A percentile compares a stretch with the other conserved stretches of the same genome.
These are phyloP conservation scores for Zangia roseola DNA, from an alignment of 768 basidiomycete species.

Conservation along the genomic window DNA sequence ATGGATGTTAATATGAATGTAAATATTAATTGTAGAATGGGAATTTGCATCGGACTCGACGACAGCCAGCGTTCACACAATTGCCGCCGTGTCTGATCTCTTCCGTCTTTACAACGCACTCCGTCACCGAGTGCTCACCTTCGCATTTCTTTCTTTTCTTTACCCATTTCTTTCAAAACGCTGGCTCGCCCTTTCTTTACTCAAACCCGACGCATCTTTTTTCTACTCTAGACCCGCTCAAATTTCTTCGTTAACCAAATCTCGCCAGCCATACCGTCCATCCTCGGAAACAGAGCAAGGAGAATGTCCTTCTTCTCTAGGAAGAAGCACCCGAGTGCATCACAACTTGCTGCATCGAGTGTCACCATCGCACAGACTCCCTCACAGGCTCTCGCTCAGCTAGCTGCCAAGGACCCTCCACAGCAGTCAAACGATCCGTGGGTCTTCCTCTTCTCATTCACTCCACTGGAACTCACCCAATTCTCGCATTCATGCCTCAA, in stretches of 20 bases:
- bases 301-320: constrained; percentile 95
- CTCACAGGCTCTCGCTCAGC: constrained; percentile 66
- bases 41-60: neutral
- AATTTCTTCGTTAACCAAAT: constrained; percentile 16
- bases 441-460: constrained; percentile 22
- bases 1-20: constrained; percentile 5
- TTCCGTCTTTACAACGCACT: constrained; percentile 16
- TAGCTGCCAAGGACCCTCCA: constrained; percentile 34
- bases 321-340: constrained; percentile 69
- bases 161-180: constrained; percentile 16
- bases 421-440: constrained; percentile 36
- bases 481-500: neutral
- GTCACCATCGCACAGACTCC: constrained; percentile 64
- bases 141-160: constrained; percentile 7
- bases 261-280: constrained; percentile 63
- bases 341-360: constrained; percentile 41
- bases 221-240: constrained; percentile 12
- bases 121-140: constrained; percentile 1
- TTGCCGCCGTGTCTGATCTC: constrained; percentile 11
- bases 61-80: constrained; percentile 9
- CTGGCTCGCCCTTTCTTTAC: constrained; percentile 23
- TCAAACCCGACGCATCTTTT: constrained; percentile 1
- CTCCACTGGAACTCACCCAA: constrained; percentile 4
- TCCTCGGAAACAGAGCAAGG: constrained; percentile 56
- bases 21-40: constrained; percentile 1